Percentiles rank a stretch among this genome's conserved stretches.
These are phyloP conservation scores for Candida labiduridarum DNA, from an alignment of 1,139 yeast species.

Conservation along the genomic window DNA sequence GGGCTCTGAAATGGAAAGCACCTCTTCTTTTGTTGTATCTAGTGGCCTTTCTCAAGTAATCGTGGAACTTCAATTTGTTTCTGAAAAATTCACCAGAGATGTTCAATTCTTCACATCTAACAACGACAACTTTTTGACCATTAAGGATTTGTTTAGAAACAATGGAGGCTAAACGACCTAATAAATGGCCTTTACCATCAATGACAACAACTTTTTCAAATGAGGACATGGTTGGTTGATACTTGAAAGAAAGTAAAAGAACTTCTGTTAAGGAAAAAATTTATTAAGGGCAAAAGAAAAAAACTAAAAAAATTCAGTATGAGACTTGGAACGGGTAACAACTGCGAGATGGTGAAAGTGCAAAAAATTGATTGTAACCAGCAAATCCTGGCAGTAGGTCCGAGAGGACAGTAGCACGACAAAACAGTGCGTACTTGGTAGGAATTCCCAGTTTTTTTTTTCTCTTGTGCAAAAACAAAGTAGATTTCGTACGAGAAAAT, in stretches of 20 bases:
- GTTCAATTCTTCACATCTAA: conserved; percentile 97
- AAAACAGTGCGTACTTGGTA: background rate
- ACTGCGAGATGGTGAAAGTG: conserved; percentile 2
- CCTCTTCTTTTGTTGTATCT: conserved; percentile 98
- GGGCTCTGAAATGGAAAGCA: conserved; percentile 99
- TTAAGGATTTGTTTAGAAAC: conserved; percentile 97
- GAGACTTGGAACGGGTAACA: background rate
- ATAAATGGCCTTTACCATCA: conserved; percentile 99
- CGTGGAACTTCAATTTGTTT: conserved; percentile 99
- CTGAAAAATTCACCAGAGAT: conserved; percentile 99
- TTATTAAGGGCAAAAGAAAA: background rate
- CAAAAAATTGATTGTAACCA: background rate
- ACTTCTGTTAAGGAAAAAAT: conserved; percentile 6
- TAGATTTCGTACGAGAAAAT: background rate
- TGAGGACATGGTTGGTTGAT: conserved; percentile 65
- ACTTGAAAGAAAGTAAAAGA: background rate
- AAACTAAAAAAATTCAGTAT: background rate
- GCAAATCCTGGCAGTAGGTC: background rate
- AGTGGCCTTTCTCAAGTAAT: conserved; percentile 99
- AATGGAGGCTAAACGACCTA: conserved; percentile 99
- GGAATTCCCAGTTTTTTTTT: background rate
- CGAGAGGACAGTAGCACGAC: background rate
- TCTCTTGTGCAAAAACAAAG: background rate
- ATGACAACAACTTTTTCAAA: conserved; percentile 96
- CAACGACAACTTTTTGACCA: conserved; percentile 98